Evolutionary conservation across 331 rosid species (phyloP).

Genomic region (Erythrophleum ivorense): DNA sequence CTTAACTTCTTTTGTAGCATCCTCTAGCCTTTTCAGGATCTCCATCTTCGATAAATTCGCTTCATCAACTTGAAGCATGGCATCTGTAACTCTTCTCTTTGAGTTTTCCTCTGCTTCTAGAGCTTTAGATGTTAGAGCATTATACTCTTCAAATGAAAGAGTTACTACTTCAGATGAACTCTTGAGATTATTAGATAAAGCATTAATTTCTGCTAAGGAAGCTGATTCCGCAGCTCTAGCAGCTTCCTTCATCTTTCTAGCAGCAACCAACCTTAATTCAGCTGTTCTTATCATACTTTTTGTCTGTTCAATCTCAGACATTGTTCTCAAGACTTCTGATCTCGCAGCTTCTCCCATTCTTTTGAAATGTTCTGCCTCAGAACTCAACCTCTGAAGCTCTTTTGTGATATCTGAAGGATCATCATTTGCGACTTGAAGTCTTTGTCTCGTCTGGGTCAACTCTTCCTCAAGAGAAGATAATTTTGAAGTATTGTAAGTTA

Average conservation of each 20-base stretch:
- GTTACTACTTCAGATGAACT: constrained; percentile 53
- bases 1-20: constrained; percentile 79
- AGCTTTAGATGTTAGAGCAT: constrained; percentile 62
- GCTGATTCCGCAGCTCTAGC: constrained; percentile 88
- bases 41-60: constrained; percentile 67
- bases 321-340: constrained; percentile 60
- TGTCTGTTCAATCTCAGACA: constrained; percentile 81
- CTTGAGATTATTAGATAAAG: constrained; percentile 31
- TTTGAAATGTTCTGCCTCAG: constrained; percentile 75
- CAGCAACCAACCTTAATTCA: constrained; percentile 82
- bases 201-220: constrained; percentile 77
- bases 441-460: constrained; percentile 70
- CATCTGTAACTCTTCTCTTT: constrained; percentile 63
- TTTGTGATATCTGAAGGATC: constrained; percentile 62
- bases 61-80: constrained; percentile 75
- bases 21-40: constrained; percentile 72
- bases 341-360: constrained; percentile 76
- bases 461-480: constrained; percentile 80
- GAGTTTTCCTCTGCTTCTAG: constrained; percentile 69
- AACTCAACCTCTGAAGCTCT: constrained; percentile 72
- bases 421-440: constrained; percentile 67
- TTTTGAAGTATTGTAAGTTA: constrained; percentile 68
- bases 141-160: constrained; percentile 77
- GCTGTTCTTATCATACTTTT: constrained; percentile 75
- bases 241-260: constrained; percentile 92